phyloP scores from a whole-genome alignment of 805 yeast species.

The Metschnikowia lochheadii region DNA sequence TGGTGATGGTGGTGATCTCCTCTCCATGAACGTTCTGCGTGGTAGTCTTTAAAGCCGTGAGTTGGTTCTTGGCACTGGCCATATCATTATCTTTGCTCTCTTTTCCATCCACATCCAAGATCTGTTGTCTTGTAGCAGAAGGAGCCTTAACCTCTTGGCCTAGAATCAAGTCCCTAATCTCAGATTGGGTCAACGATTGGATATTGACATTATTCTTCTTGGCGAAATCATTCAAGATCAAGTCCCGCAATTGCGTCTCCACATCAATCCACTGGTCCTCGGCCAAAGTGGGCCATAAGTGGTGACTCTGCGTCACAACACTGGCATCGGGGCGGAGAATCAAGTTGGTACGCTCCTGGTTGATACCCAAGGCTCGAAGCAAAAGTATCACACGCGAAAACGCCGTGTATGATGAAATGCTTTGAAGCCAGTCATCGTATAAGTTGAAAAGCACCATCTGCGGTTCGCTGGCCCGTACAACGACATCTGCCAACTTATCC shows the following conservation, averaged over 20 bases:
- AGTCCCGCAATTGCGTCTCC: slow-evolving; percentile 82
- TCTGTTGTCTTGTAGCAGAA: slow-evolving; percentile 77
- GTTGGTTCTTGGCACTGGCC: slow-evolving; percentile 43
- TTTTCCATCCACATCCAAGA: slow-evolving; percentile 62
- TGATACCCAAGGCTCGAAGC: slow-evolving; percentile 76
- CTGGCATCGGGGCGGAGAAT: slow-evolving; percentile 73
- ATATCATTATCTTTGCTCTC: slow-evolving; percentile 33
- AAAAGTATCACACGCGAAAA: slow-evolving; percentile 82
- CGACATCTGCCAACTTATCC: slow-evolving; percentile 73
- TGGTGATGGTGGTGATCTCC: slow-evolving; percentile 89
- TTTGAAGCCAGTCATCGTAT: slow-evolving; percentile 87
- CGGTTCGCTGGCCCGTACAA: slow-evolving; percentile 84
- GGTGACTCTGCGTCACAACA: slow-evolving; percentile 67
- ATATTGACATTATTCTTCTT: slow-evolving; percentile 81
- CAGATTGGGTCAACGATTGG: slow-evolving; percentile 84
- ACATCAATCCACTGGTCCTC: slow-evolving; percentile 91
- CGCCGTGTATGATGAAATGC: slow-evolving; percentile 85
- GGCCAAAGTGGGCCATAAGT: slow-evolving; percentile 87
- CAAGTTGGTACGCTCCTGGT: slow-evolving; percentile 69
- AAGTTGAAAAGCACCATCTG: slow-evolving; percentile 87
- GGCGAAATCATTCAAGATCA: slow-evolving; percentile 81
- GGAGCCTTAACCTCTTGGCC: slow-evolving; percentile 95
- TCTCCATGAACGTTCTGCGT: slow-evolving; percentile 94
- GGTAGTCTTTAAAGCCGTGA: slow-evolving; percentile 75
- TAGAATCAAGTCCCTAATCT: slow-evolving; percentile 86